Evolutionary conservation across 106 monocot species (phyloP), one percentile per base, ranked within the genome.

Genomic region (Posidonia australis): DNA sequence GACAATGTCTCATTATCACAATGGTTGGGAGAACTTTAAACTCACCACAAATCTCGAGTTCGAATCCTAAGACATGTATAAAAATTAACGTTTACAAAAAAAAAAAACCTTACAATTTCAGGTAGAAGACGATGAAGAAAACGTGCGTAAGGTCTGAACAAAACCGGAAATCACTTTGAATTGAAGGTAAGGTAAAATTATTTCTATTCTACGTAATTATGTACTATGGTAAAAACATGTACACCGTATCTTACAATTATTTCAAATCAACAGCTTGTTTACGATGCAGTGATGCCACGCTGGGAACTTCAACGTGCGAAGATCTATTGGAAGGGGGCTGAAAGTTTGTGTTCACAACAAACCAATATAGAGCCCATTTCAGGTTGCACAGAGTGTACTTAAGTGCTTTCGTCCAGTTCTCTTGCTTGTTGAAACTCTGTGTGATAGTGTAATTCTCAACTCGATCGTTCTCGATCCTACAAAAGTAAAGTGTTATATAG

Each of bases 361-460:
- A 90, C 89, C 94, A 94, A 51, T 60, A 84, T 9, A 86, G 79
- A 13, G 84, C 79, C 89, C 94, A 94, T 58, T 94, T 90, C 45
- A 94, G 76, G 69, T 94, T 84, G 84, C 90, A 90, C 2, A 94
- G 64, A 28, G 80, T 94, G 67, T 86, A 94, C 55, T 89, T 84
- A 13, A 94, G 77, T 54, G 94, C 83, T 69, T 90, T 94, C 2
- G 94, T 94, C 86, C 89, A 90, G 32, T 82, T 78, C 69, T 90
- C 93, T 59, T 82, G 78, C 76, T 90, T 89, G 68, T 94, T 94
- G 70, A 94, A 94, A 63, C 93, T 94, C 59, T 84, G 86, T 0
- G 84, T 84, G 72, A 94, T 94, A 65, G 86, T 89, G 70, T 86
- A 80, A 73, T 75, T 82, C 72, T 70, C 94, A 60, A 89, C 90